These are phyloP conservation scores for Haplosporangium gracile DNA, from an alignment of 192 early-diverging fungal genomes.

Conservation along the genomic window DNA sequence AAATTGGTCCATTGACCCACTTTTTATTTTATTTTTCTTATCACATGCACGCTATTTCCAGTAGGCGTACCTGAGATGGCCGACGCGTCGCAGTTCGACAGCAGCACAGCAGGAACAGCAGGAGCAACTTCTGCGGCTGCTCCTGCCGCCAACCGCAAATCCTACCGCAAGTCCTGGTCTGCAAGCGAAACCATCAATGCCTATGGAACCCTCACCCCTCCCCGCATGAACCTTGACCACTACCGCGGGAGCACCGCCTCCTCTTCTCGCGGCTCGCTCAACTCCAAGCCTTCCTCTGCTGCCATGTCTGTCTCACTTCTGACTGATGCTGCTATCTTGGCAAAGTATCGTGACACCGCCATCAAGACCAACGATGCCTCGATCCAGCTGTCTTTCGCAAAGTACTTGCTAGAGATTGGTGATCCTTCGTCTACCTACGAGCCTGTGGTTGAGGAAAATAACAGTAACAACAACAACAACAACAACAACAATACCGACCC, in stretches of 20 bases:
- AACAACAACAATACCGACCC: not conserved
- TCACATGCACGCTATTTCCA: not conserved
- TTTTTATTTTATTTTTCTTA: not conserved
- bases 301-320: conserved; percentile 44
- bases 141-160: not conserved
- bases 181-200: conserved; percentile 21
- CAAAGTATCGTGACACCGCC: conserved; percentile 82
- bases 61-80: not conserved
- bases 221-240: conserved; percentile 6
- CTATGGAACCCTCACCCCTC: conserved; percentile 38
- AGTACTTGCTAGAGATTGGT: conserved; percentile 80
- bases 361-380: conserved; percentile 81
- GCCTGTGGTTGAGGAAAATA: not conserved
- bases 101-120: not conserved
- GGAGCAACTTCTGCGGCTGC: not conserved
- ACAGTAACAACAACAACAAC: not conserved
- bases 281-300: conserved; percentile 11
- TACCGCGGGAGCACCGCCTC: not conserved
- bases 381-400: conserved; percentile 82
- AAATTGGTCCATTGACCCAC: not conserved
- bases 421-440: conserved; percentile 9
- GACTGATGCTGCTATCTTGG: conserved; percentile 57
- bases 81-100: not conserved
- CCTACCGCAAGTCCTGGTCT: conserved; percentile 39
- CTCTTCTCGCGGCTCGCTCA: not conserved